phyloP scores from a whole-genome alignment of 2,329 filamentous ascomycete genomes.

The Stachybotrys elegans region DNA sequence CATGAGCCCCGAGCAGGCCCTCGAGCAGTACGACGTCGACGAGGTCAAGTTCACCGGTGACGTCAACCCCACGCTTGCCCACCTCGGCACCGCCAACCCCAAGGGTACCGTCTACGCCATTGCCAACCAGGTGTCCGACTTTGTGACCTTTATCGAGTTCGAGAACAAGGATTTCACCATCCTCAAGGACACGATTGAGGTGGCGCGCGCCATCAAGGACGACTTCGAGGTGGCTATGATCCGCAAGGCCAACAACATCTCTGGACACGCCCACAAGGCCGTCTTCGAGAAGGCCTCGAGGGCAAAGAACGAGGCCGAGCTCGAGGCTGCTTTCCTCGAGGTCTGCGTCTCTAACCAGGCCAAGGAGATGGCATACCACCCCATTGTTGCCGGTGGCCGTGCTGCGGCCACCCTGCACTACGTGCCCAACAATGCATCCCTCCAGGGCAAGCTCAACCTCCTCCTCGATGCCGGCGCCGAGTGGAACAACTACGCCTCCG shows the following conservation, averaged over 20 bases:
- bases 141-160: constrained; percentile 67
- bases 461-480: constrained; percentile 81
- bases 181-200: constrained; percentile 61
- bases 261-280: constrained; percentile 59
- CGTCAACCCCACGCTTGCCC: constrained; percentile 66
- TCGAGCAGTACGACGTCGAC: constrained; percentile 76
- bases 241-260: constrained; percentile 66
- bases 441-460: constrained; percentile 69
- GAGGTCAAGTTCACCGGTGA: constrained; percentile 67
- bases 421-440: constrained; percentile 67
- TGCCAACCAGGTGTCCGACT: constrained; percentile 67
- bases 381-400: constrained; percentile 76
- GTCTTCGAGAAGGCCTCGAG: constrained; percentile 56
- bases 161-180: constrained; percentile 53
- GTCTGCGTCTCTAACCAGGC: constrained; percentile 70
- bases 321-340: constrained; percentile 76
- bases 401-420: constrained; percentile 87
- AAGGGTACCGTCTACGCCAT: constrained; percentile 66
- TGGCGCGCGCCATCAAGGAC: constrained; percentile 66
- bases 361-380: constrained; percentile 80
- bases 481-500: constrained; percentile 66
- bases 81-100: constrained; percentile 34
- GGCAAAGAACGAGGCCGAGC: constrained; percentile 73
- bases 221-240: constrained; percentile 71
- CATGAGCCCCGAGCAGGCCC: constrained; percentile 68